Evolutionary conservation across 768 basidiomycete genomes (phyloP), one percentile per base, ranked within the genome.

Genomic region (Lactifluus volemus): DNA sequence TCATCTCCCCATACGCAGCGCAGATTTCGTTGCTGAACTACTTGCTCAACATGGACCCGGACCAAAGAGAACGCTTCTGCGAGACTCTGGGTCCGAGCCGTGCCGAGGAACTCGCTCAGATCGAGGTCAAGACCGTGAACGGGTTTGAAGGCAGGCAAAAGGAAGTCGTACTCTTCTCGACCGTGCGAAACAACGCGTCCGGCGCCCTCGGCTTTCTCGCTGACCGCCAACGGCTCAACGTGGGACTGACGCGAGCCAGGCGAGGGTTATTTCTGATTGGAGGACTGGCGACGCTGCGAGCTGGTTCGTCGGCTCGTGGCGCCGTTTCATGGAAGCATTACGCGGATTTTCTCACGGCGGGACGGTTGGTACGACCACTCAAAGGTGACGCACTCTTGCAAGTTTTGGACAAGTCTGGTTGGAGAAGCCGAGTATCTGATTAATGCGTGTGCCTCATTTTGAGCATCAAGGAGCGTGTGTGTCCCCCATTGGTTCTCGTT

Each of bases 91-190:
- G 92, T 21, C 72, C 78, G 14, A 78, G 79, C 49, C 84, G 91
- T 29, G 83, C 79, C 19, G 75, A 80, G 73, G 84, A 94, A 65
- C 71, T 92, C 7, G 68, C 74, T 0, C 71, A 81, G 55, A 79
- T 97, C 54, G 93, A 96, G 72, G 81, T 96, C 68, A 91, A 89
- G 75, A 96, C 93, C 0, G 93, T 97, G 14, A 93, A 97, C 67
- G 93, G 93, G 19, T 97, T 95, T 71, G 92, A 97, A 72, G 93
- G 93, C 12, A 81, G 92, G 49, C 92, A 97, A 75, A 96, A 96
- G 74, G 88, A 92, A 34, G 84, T 96, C 45, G 89, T 97, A 64
- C 79, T 97, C 47, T 94, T 97, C 71, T 92, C 89, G 45, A 94
- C 92, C 3, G 92, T 94, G 52, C 80, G 94, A 55, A 89, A 88